Evolutionary conservation across 306 rosid species (phyloP).

Genomic region (Canavalia gladiata): DNA sequence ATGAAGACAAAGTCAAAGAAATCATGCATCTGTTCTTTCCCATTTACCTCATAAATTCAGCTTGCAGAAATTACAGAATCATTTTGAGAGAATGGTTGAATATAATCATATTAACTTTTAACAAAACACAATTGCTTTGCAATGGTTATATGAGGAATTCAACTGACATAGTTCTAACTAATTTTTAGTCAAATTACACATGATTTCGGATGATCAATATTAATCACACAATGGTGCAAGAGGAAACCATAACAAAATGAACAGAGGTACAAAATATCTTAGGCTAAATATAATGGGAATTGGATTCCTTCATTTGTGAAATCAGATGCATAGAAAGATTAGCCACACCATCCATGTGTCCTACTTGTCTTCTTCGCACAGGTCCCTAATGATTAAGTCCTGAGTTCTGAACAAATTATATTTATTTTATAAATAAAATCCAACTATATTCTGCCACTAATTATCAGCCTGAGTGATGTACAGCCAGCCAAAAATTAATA

Average conservation of each 20-base stretch:
- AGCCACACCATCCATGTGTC: neutral
- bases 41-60: conserved; percentile 10
- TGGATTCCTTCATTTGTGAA: neutral
- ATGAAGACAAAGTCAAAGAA: neutral
- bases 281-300: neutral
- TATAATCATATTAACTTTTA: neutral
- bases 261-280: neutral
- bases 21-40: neutral
- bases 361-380: neutral
- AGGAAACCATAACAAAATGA: conserved; percentile 15
- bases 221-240: conserved; percentile 6
- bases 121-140: neutral
- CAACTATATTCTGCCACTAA: neutral
- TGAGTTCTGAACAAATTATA: conserved; percentile 2
- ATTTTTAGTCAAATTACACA: neutral
- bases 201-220: neutral
- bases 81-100: conserved; percentile 4
- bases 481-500: conserved; percentile 7
- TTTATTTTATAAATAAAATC: conserved; percentile 16
- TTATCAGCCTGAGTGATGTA: neutral
- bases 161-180: neutral
- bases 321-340: conserved; percentile 3
- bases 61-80: neutral
- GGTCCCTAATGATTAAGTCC: neutral
- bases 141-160: conserved; percentile 5